Conservation (phyloP, 2,329 filamentous ascomycete species). For the Phaeosphaeriaceae sp. region DNA sequence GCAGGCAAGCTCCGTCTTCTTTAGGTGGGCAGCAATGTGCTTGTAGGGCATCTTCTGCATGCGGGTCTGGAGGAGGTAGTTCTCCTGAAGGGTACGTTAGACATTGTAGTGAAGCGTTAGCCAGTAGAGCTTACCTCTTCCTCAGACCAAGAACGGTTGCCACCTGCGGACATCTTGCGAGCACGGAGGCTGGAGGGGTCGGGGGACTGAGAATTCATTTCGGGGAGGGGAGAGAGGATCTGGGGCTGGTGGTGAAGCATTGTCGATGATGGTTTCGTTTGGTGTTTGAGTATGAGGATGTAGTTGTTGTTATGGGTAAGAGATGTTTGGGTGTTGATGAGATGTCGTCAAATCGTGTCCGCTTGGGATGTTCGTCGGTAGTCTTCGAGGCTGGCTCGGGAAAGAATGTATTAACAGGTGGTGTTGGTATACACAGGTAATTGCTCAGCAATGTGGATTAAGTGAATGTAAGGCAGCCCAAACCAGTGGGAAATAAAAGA, state of each 20-base stretch:
- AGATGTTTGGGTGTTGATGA: conserved; percentile 8
- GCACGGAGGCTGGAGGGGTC: conserved; percentile 65
- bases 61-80: conserved; percentile 82
- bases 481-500: conserved; percentile 62
- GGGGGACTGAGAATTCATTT: conserved; percentile 43
- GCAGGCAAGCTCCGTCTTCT: conserved; percentile 88
- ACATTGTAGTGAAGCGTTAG: not conserved
- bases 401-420: conserved; percentile 48
- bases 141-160: conserved; percentile 83
- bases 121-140: conserved; percentile 72
- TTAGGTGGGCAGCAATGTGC: conserved; percentile 83
- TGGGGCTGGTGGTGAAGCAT: conserved; percentile 51
- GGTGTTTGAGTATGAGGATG: conserved; percentile 21
- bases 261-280: conserved; percentile 13
- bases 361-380: conserved; percentile 56
- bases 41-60: conserved; percentile 91
- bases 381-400: conserved; percentile 46
- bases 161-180: conserved; percentile 74
- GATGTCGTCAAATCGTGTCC: conserved; percentile 34
- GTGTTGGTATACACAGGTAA: conserved; percentile 40
- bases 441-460: conserved; percentile 56
- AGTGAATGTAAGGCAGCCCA: conserved; percentile 63
- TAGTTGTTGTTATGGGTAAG: conserved; percentile 47
- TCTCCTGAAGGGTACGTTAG: conserved; percentile 65
- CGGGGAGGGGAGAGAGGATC: conserved; percentile 47